Percentiles rank a stretch among this genome's conserved stretches.
Conservation (phyloP, 2,329 filamentous ascomycete species). For the Phaeosphaeria sp. region DNA sequence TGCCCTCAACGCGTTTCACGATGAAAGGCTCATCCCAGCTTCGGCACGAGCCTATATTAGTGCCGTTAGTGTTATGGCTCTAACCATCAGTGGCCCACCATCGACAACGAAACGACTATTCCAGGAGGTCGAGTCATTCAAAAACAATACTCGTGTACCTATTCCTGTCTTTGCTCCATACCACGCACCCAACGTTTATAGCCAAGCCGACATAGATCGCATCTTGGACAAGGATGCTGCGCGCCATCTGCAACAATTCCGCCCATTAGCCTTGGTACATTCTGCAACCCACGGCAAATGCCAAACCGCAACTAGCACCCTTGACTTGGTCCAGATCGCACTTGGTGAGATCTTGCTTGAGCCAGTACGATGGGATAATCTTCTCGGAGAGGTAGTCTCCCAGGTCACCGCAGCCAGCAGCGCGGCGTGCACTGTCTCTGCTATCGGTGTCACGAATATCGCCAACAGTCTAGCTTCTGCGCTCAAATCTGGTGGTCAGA, state of each 20-base stretch:
- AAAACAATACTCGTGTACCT: constrained; percentile 57
- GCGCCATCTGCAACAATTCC: constrained; percentile 50
- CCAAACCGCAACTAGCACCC: constrained; percentile 52
- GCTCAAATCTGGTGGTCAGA: constrained; percentile 58
- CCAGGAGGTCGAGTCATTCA: constrained; percentile 55
- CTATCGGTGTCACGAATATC: constrained; percentile 61
- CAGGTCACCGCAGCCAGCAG: constrained; percentile 53
- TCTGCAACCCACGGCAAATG: constrained; percentile 56
- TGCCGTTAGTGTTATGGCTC: constrained; percentile 64
- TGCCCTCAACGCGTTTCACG: constrained; percentile 65
- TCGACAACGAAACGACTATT: constrained; percentile 60
- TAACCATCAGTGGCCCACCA: constrained; percentile 67
- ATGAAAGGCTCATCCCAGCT: constrained; percentile 57
- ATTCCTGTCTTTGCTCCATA: constrained; percentile 66
- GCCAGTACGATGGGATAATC: constrained; percentile 57
- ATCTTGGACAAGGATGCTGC: constrained; percentile 54
- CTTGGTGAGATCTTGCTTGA: constrained; percentile 55
- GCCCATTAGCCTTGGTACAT: constrained; percentile 54
- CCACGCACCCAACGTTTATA: constrained; percentile 64
- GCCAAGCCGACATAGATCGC: constrained; percentile 57
- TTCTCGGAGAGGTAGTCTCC: constrained; percentile 56
- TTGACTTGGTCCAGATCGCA: constrained; percentile 53
- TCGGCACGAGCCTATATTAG: constrained; percentile 63
- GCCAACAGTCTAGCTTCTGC: constrained; percentile 62
- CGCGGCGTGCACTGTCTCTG: constrained; percentile 53